Base-by-base conservation (phyloP, 2,329 filamentous ascomycete genomes). In the Parasarocladium wereldwijsianum region DNA sequence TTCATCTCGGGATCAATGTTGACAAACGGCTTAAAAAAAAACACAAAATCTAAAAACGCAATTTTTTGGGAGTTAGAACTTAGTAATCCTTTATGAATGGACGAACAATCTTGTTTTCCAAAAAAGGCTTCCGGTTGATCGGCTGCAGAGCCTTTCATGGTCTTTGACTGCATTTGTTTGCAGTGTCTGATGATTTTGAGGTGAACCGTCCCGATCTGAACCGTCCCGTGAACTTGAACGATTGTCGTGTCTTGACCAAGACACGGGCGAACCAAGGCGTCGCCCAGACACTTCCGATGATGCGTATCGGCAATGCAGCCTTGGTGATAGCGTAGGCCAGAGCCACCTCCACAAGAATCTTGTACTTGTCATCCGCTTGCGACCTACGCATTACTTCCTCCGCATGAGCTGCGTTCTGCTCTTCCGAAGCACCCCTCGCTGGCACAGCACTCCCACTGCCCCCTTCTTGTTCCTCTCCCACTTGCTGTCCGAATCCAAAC, bases 311-410 rank as follows among this genome's bases (percentile, higher is more conserved):
- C 38, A 98, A 51, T 34, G 96, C 47, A 11, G 73, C 74, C 57
- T 98, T 98, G 1, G 84, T 92, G 38, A 94, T 68, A 1, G 84
- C 80, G 60, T 90, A 98, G 5, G 90, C 86, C 13, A 90, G 78
- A 15, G 83, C 90, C 38, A 96, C 70, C 51, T 77, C 71, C 0
- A 74, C 55, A 5, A 72, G 55, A n/a, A 75, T 55, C 37, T 60
- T 64, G 43, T 73, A 71, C 37, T 57, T 58, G n/a, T 42, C 41
- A 32, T 65, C 58, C 26, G 40, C 46, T 32, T 49, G 45, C 56
- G 54, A 59, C 34, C 47, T 41, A 33, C 51, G 38, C 31, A 55
- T 32, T 24, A 50, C 46, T 27, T 52, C 46, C 26, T 49, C 39
- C 16, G 38, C 37, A 32, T 38, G 36, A 11, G 24, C 32, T 17